Percentiles rank a stretch among this genome's conserved stretches.
Conservation (phyloP, 192 early-diverging fungal genomes). For the Funneliformis geosporum region DNA sequence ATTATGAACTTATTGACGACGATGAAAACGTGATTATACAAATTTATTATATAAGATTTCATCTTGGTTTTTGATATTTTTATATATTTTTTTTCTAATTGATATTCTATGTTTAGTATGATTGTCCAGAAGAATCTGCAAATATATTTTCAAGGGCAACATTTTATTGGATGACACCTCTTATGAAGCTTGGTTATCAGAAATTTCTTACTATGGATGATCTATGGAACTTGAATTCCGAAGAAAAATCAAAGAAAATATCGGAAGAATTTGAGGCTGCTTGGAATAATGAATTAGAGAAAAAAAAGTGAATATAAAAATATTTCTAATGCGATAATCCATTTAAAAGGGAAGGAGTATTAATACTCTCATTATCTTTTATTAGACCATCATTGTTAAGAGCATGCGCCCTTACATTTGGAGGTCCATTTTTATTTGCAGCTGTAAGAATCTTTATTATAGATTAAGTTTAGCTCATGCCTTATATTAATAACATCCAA, state of each 20-base stretch:
- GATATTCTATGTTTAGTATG: conserved; percentile 31
- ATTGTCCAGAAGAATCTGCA: conserved; percentile 75
- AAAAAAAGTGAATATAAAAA: conserved; percentile 39
- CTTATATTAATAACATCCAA: neutral
- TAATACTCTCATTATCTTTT: neutral
- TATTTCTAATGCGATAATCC: no score
- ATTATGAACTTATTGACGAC: conserved; percentile 4
- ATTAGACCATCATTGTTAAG: conserved; percentile 70
- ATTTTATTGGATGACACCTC: conserved; percentile 89
- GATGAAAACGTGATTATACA: conserved; percentile 13
- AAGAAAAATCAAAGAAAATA: conserved; percentile 61
- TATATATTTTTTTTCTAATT: neutral
- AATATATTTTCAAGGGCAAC: conserved; percentile 81
- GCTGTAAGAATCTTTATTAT: conserved; percentile 42
- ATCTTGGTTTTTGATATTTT: neutral
- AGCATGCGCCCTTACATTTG: conserved; percentile 64
- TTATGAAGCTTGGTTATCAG: conserved; percentile 77
- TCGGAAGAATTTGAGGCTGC: conserved; percentile 61
- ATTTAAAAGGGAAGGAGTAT: no score
- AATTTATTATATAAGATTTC: neutral
- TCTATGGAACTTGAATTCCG: conserved; percentile 62
- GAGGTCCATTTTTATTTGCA: conserved; percentile 67
- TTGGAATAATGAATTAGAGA: conserved; percentile 74
- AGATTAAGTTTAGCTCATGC: neutral
- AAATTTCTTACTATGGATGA: conserved; percentile 77